A percentile compares a stretch with the other conserved stretches of the same genome.
Conservation (phyloP, 2,329 filamentous ascomycete genomes). For the Colletotrichum agaves region DNA sequence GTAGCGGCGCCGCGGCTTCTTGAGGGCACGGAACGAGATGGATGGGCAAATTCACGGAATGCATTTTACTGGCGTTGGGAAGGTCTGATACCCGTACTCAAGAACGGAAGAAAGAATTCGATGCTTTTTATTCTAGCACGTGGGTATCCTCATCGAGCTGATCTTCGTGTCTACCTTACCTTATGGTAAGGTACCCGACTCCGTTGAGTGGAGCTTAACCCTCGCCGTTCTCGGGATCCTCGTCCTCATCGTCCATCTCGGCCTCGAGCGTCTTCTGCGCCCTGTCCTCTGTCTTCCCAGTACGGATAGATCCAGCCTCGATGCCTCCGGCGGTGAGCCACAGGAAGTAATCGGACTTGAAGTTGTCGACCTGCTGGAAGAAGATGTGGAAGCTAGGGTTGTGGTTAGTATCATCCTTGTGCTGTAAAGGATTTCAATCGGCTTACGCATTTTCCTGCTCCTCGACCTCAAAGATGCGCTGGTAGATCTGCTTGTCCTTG, state of each 20-base stretch:
- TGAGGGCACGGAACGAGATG: not conserved
- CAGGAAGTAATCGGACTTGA: slow-evolving; percentile 76
- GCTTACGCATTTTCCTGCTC: slow-evolving; percentile 87
- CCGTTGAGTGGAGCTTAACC: slow-evolving; percentile 42
- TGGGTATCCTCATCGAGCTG: not conserved
- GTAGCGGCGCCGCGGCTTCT: not conserved
- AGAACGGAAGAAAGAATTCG: slow-evolving; percentile 11
- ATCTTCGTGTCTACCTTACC: not conserved
- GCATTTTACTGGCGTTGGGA: slow-evolving; percentile 30
- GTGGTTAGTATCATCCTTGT: slow-evolving; percentile 31
- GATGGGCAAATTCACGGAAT: not conserved
- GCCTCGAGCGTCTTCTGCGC: slow-evolving; percentile 47
- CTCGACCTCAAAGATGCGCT: slow-evolving; percentile 89
- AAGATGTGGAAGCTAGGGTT: slow-evolving; percentile 75
- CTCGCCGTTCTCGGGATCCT: slow-evolving; percentile 59
- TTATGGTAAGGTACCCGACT: not conserved
- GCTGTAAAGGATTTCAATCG: not conserved
- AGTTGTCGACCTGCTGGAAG: slow-evolving; percentile 83
- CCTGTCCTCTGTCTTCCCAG: slow-evolving; percentile 53
- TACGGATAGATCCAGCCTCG: slow-evolving; percentile 64
- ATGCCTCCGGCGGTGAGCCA: slow-evolving; percentile 79
- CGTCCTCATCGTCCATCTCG: slow-evolving; percentile 55
- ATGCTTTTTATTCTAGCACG: slow-evolving; percentile 6
- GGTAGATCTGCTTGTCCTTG: slow-evolving; percentile 92
- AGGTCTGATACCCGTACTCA: slow-evolving; percentile 25